Base-by-base conservation (phyloP, 1,284 basidiomycete species). In the Coniophora puteana region DNA sequence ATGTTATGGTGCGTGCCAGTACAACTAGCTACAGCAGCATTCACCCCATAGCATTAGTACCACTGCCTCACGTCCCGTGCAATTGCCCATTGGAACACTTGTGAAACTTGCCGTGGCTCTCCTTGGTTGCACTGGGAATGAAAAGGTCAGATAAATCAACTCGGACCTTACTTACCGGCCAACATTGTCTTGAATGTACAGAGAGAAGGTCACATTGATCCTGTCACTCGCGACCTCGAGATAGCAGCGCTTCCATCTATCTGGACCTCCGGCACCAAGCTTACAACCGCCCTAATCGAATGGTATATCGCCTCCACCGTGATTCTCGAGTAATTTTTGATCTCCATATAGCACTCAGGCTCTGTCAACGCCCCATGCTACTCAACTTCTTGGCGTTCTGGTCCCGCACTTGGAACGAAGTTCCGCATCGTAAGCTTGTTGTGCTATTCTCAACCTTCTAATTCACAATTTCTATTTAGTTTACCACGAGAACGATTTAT, bases 61-160 rank as follows among this genome's bases (percentile, higher is more conserved):
- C 11, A 64, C 74, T 1, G 77, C 74, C 3, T 63, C 71, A 30
- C 77, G 89, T 13, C 78, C 88, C 7, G 83, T 94, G 1, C 72
- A 78, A 32, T 57, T 94, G 3, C 89, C 92, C 0, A 55, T 90
- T 11, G 89, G 88, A 5, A 51, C 66, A 26, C 49, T 87, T 13
- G 62, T 72, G n/a, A 63, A 68, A 33, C 69, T 86, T 39, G 68
- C 67, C 28, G 54, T 65, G 20, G 68, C 72, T 13, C 60, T 87
- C 23, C 54, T 93, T 23, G 69, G 72, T 26, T 76, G 82, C 39
- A 73, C 74, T 1, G 55, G 55, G n/a, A 76, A 83, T 25, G 78
- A 78, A 11, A 65, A 73, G 47, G 77, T 69, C 47, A 22, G 60
- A 52, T 39, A 36, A 39, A 33, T 28, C 24, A 46, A 38, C 33